phyloP scores from a whole-genome alignment of 441 rosid genomes.

The Eutrema salsugineum region DNA sequence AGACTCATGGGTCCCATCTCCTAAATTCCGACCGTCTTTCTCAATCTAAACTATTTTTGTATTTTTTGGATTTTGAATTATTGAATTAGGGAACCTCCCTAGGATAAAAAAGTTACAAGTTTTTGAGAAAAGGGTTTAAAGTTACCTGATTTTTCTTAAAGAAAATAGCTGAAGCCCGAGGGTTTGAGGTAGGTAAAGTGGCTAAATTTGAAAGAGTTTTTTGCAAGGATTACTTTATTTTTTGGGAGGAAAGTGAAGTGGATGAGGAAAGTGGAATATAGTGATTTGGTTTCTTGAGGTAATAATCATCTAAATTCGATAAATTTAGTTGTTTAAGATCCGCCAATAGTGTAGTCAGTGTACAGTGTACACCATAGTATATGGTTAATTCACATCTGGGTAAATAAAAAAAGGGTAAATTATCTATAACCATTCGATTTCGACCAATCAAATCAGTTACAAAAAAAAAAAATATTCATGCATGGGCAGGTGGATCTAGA shows the following conservation, averaged over 20 bases:
- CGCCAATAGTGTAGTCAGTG: not conserved
- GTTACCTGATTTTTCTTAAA: not conserved
- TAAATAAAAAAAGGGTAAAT: not conserved
- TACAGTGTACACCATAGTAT: not conserved
- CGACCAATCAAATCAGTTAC: not conserved
- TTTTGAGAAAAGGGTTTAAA: too few relatives aligned
- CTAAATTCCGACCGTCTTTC: conserved; percentile 14
- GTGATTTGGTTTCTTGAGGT: not conserved
- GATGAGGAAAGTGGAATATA: not conserved
- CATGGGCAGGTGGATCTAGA: not conserved
- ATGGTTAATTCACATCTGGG: not conserved
- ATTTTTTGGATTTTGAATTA: not conserved
- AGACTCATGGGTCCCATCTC: conserved; percentile 1
- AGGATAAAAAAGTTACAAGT: not conserved
- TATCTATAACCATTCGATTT: not conserved
- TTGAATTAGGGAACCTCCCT: too few relatives aligned
- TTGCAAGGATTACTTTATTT: not conserved
- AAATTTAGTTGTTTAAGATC: not conserved
- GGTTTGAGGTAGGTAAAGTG: not conserved
- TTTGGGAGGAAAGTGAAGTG: not conserved
- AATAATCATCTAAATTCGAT: not conserved
- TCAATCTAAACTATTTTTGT: not conserved
- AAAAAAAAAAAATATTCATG: not conserved
- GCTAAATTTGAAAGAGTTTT: not conserved
- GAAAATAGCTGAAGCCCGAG: not conserved